Evolutionary conservation across 192 early-diverging fungal species (phyloP).

Genomic region (Coemansia sp.): DNA sequence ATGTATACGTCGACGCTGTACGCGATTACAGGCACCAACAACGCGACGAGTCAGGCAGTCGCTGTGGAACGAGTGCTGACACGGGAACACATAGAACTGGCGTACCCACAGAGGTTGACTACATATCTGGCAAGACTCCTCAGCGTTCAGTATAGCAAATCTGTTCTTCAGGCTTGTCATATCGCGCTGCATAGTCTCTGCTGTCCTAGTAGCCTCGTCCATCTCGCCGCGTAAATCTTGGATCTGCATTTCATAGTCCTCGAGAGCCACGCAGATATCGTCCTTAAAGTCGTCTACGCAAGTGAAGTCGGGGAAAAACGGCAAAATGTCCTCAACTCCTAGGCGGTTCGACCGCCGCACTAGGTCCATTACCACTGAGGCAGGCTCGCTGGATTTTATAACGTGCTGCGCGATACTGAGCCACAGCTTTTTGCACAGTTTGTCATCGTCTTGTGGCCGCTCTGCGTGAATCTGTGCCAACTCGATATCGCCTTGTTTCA

Average conservation of each 20-base stretch:
- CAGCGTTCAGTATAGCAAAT: conserved; percentile 53
- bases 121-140: conserved; percentile 83
- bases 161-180: conserved; percentile 84
- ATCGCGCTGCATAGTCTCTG: conserved; percentile 91
- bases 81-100: conserved; percentile 95
- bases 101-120: conserved; percentile 76
- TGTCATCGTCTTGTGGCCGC: conserved; percentile 82
- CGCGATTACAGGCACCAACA: conserved; percentile 46
- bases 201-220: conserved; percentile 93
- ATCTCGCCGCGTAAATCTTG: conserved; percentile 88
- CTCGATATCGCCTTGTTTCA: conserved; percentile 86
- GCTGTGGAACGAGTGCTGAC: conserved; percentile 93
- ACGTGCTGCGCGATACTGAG: conserved; percentile 92
- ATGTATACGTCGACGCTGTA: conserved; percentile 53
- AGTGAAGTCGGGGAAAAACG: conserved; percentile 97
- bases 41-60: conserved; percentile 86
- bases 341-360: conserved; percentile 75
- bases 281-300: conserved; percentile 98
- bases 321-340: conserved; percentile 95
- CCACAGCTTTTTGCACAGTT: conserved; percentile 88
- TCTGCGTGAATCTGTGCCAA: conserved; percentile 92
- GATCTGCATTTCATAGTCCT: conserved; percentile 92
- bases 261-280: conserved; percentile 89
- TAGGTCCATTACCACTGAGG: conserved; percentile 87
- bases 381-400: conserved; percentile 82